Evolutionary conservation across 1,284 basidiomycete genomes (phyloP), one percentile per base, ranked within the genome.

Genomic region (Tilletia indica): DNA sequence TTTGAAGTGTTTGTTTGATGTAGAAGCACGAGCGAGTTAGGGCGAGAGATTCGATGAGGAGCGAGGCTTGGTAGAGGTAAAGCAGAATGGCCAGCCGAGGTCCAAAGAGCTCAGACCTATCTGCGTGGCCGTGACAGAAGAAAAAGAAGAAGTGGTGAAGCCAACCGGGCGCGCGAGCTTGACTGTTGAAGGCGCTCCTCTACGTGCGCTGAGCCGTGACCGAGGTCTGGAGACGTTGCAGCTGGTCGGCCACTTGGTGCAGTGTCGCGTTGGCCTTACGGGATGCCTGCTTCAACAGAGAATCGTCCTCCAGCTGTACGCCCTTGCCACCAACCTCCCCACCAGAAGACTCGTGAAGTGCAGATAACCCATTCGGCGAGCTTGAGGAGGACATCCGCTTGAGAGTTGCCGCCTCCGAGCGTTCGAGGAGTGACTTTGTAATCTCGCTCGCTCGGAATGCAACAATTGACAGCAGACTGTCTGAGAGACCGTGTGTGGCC

Each of bases 381-480:
- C 42, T 45, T 45, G 42, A 45, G 6, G 42, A 45, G 14, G 42
- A 14, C 42, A 34, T 25, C 56, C 19, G 34, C 11, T 16, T 9
- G 11, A 39, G 38, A 19, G 61, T 9, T 5, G 61, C 54, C 54
- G 31, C 21, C n/a, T 8, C 54, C 21, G 73, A 42, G 0, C 74
- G 69, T 39, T 75, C 54, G 12, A 81, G 42, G 3, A 82, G 64
- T 12, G 75, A 76, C 6, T 76, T 68, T 1, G 79, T 77, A 8
- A 83, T 68, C 63, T 83, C 80, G 8, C 82, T 80, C 0, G 82
- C 80, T 6, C 82, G 71, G 70, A 77, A 77, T 2, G 82, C 81
- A 1, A 78, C 76, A 61, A 83, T 81, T 16, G 76, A 78, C 34
- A 83, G 72, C 68, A 83, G 71, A 21, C 77, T 78, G 71, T 83